Conservation (phyloP, 768 basidiomycete genomes). For the Chalciporus piperatus region DNA sequence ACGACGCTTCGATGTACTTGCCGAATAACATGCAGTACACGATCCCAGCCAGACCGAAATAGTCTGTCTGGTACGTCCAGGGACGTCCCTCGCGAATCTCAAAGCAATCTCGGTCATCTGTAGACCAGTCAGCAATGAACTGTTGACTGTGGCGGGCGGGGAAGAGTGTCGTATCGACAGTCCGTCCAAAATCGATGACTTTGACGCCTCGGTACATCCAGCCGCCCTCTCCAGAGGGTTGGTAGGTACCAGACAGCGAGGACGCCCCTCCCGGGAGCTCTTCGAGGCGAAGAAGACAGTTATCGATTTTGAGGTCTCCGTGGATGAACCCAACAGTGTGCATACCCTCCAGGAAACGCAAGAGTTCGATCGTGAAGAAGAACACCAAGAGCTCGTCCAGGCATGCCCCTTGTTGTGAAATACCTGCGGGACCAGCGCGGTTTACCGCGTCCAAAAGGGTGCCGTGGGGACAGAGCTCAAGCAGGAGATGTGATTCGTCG, state of each 20-base stretch:
- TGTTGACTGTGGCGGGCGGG: constrained; percentile 61
- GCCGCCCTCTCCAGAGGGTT: constrained; percentile 73
- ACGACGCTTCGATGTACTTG: constrained; percentile 83
- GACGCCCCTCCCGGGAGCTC: constrained; percentile 70
- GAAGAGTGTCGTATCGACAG: constrained; percentile 83
- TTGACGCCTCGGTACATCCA: constrained; percentile 89
- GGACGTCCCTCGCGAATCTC: constrained; percentile 81
- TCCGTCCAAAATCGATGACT: constrained; percentile 96
- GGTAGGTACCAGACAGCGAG: constrained; percentile 75
- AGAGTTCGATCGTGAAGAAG: constrained; percentile 92
- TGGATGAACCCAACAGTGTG: constrained; percentile 88
- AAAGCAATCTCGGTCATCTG: constrained; percentile 88
- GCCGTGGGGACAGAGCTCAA: constrained; percentile 89
- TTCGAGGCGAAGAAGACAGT: constrained; percentile 91
- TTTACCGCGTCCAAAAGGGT: constrained; percentile 92
- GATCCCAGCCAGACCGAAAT: constrained; percentile 92
- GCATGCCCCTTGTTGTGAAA: constrained; percentile 76
- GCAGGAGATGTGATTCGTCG: constrained; percentile 88
- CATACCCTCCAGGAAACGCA: constrained; percentile 78
- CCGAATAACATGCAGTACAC: constrained; percentile 96
- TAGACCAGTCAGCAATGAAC: constrained; percentile 85
- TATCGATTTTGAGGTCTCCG: constrained; percentile 98
- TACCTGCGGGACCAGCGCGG: constrained; percentile 67
- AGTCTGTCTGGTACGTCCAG: constrained; percentile 97
- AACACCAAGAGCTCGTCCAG: constrained; percentile 92